Percentiles rank a stretch among this genome's conserved stretches.
phyloP scores from a whole-genome alignment of 441 rosid species.

The Adansonia gregorii region DNA sequence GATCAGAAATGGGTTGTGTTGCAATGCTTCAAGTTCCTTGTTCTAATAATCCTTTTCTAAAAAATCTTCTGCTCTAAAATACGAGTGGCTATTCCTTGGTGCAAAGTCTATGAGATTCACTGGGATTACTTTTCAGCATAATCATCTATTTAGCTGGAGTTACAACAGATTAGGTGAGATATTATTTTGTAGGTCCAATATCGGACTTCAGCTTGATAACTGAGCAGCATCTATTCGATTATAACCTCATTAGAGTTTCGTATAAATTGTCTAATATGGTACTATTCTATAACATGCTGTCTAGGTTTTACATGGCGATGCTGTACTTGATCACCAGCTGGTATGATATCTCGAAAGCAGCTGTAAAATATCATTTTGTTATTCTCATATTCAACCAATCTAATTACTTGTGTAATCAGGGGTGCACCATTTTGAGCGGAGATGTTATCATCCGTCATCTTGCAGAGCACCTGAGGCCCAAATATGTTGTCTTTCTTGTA shows the following conservation, averaged over 20 bases:
- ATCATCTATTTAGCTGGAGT: background rate
- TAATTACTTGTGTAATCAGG: conserved; percentile 47
- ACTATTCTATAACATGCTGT: conserved; percentile 18
- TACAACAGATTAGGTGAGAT: background rate
- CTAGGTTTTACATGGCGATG: conserved; percentile 97
- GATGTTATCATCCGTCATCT: conserved; percentile 92
- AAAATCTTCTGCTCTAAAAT: background rate
- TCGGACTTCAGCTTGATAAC: conserved; percentile 12
- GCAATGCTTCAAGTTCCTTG: background rate
- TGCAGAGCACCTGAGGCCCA: conserved; percentile 77
- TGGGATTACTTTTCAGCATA: background rate
- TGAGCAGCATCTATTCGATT: background rate
- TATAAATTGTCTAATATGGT: conserved; percentile 13
- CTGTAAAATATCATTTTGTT: background rate
- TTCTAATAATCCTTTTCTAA: background rate
- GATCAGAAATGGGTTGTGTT: background rate
- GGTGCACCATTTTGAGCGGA: conserved; percentile 94
- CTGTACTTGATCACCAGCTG: conserved; percentile 78
- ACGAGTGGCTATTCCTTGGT: background rate
- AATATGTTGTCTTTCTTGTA: conserved; percentile 92
- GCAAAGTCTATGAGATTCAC: background rate
- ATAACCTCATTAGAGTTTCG: background rate
- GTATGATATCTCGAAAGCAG: conserved; percentile 36
- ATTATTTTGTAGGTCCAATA: background rate
- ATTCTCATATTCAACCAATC: conserved; percentile 12